phyloP scores from a whole-genome alignment of 2,329 filamentous ascomycete species.

The Whalleya microplaca region DNA sequence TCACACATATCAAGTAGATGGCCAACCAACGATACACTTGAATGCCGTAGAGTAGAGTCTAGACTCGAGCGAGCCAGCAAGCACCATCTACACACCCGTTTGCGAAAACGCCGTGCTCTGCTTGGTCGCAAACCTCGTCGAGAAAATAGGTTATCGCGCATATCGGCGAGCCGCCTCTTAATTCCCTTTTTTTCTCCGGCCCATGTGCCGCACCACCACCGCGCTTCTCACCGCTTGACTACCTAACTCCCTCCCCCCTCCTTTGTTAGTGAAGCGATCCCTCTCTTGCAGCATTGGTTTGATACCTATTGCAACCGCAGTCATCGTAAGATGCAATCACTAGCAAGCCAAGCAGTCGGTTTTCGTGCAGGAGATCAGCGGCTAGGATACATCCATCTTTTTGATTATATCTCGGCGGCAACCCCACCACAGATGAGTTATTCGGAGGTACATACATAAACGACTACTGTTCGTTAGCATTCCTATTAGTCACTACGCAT shows the following conservation, averaged over 20 bases:
- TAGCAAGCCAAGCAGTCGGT: neutral
- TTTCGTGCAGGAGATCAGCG: neutral
- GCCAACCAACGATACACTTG: neutral
- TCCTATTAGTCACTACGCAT: no score
- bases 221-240: neutral
- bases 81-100: neutral
- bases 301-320: neutral
- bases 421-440: neutral
- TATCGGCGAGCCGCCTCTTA: slow-evolving; percentile 4
- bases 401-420: neutral
- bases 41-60: neutral
- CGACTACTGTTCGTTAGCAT: neutral
- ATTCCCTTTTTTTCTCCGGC: slow-evolving; percentile 12
- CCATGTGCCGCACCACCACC: neutral
- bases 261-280: neutral
- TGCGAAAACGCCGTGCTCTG: slow-evolving; percentile 1
- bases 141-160: slow-evolving; percentile 7
- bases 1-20: neutral
- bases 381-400: neutral
- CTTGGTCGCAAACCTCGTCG: slow-evolving; percentile 2
- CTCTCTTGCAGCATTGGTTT: neutral
- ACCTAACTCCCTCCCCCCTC: no score
- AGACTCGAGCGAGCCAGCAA: neutral
- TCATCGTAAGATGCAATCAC: neutral
- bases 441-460: neutral